These are phyloP conservation scores for Fragaria nilgerrensis DNA, from an alignment of 306 rosid species.

Conservation along the genomic window DNA sequence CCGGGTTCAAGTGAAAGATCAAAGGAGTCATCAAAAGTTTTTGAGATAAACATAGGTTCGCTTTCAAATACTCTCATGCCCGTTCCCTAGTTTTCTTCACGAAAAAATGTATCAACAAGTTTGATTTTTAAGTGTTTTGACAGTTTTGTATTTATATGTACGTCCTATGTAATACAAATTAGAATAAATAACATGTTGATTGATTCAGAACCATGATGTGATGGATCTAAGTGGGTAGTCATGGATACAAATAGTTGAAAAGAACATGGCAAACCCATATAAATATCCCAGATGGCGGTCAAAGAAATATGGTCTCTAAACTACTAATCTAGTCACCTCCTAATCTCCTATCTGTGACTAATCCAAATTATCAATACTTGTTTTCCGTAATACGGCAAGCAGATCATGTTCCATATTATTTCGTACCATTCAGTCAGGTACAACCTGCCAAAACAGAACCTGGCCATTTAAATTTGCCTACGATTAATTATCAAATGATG, in stretches of 20 bases:
- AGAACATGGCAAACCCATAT: neutral
- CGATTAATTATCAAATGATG: neutral
- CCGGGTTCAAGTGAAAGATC: too few species aligned
- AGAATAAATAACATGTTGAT: neutral
- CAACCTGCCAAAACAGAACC: neutral
- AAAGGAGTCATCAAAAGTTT: too few species aligned
- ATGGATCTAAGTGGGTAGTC: neutral
- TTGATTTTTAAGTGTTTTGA: too few species aligned
- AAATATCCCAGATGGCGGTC: neutral
- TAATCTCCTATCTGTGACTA: neutral
- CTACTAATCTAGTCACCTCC: neutral
- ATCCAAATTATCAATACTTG: neutral
- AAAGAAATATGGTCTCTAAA: neutral
- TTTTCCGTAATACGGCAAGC: neutral
- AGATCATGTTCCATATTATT: neutral
- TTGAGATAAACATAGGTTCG: too few species aligned
- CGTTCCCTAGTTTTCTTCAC: too few species aligned
- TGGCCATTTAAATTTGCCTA: neutral
- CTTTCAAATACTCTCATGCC: too few species aligned
- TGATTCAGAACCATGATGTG: neutral
- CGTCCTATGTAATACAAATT: neutral
- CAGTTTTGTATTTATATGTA: neutral
- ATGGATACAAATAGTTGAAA: neutral
- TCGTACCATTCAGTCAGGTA: neutral
- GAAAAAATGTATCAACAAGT: too few species aligned